Conservation (phyloP, 2,329 filamentous ascomycete species). For the Scolecobasidium constrictum region DNA sequence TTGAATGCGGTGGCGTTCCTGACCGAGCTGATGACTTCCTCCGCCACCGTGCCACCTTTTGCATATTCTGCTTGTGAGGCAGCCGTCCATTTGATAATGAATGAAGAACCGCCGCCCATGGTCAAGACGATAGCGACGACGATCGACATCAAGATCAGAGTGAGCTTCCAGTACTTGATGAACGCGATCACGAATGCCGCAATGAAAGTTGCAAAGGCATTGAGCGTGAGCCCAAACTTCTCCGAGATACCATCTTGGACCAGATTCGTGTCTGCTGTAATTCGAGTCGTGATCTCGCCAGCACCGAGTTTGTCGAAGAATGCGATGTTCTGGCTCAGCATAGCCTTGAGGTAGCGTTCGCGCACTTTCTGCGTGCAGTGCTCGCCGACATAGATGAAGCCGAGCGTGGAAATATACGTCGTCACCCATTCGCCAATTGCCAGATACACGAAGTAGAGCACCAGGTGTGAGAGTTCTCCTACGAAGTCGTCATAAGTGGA, state of each 20-base stretch:
- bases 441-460: conserved; percentile 28
- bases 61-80: conserved; percentile 69
- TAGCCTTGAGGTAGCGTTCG: conserved; percentile 62
- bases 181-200: conserved; percentile 87
- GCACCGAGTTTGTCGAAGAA: conserved; percentile 71
- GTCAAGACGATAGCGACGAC: conserved; percentile 68
- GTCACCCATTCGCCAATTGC: conserved; percentile 15
- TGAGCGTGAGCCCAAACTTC: conserved; percentile 70
- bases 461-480: conserved; percentile 17
- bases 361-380: conserved; percentile 42
- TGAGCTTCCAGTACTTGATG: conserved; percentile 84
- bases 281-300: conserved; percentile 87
- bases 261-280: conserved; percentile 86
- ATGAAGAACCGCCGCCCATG: conserved; percentile 62
- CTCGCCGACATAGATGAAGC: conserved; percentile 63
- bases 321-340: conserved; percentile 28
- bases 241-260: conserved; percentile 91
- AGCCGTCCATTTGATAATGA: conserved; percentile 75
- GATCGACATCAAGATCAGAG: conserved; percentile 73
- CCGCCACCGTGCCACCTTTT: conserved; percentile 74
- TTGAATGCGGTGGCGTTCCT: conserved; percentile 88
- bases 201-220: conserved; percentile 70
- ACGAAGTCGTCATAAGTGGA: conserved; percentile 18
- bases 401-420: conserved; percentile 56
- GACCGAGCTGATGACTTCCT: conserved; percentile 90